Evolutionary conservation across 805 yeast species (phyloP).

Genomic region (Danielia reshetovae): DNA sequence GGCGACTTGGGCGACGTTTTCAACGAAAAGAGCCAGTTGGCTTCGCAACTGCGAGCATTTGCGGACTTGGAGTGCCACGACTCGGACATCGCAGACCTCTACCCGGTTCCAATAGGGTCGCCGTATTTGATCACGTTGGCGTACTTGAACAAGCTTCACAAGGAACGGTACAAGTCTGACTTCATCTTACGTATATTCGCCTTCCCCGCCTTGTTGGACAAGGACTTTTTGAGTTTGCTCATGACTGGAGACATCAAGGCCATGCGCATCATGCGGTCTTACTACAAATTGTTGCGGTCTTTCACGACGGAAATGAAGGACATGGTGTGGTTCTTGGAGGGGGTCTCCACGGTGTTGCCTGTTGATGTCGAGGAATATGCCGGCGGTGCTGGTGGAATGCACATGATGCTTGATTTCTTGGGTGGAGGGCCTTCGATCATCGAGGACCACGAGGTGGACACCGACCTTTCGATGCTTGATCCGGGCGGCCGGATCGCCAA

Average conservation of each 20-base stretch:
- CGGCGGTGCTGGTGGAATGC: constrained; percentile 86
- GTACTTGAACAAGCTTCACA: constrained; percentile 75
- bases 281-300: constrained; percentile 74
- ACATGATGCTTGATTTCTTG: constrained; percentile 83
- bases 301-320: constrained; percentile 87
- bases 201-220: constrained; percentile 88
- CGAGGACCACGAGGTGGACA: constrained; percentile 35
- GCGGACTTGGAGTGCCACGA: constrained; percentile 80
- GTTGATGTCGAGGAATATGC: constrained; percentile 88
- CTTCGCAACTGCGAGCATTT: constrained; percentile 19
- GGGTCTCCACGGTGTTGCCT: constrained; percentile 74
- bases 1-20: constrained; percentile 81
- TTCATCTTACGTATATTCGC: constrained; percentile 85
- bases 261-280: constrained; percentile 86
- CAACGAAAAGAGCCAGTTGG: constrained; percentile 32
- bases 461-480: constrained; percentile 39
- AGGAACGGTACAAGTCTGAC: constrained; percentile 79
- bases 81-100: constrained; percentile 75
- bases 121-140: constrained; percentile 88
- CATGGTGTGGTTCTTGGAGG: constrained; percentile 90
- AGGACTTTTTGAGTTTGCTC: constrained; percentile 67
- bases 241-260: constrained; percentile 85
- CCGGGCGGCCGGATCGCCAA: constrained; percentile 42
- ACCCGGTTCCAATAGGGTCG: constrained; percentile 78
- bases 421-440: constrained; percentile 59